Evolutionary conservation across 345 rosid genomes (phyloP), one percentile per base, ranked within the genome.

Genomic region (Turnera subulata): DNA sequence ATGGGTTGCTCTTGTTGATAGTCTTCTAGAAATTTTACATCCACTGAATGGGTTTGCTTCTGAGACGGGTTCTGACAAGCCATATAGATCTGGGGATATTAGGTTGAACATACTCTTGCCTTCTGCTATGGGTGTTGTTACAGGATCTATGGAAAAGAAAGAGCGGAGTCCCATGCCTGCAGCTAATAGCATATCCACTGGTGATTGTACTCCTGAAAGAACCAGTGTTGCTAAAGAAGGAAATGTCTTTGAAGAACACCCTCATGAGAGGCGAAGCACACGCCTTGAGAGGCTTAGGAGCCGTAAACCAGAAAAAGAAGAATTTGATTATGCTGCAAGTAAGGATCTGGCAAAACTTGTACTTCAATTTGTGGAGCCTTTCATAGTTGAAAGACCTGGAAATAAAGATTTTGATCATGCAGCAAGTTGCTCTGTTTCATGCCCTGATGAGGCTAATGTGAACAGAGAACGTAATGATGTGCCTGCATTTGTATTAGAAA

Each of bases 301-400:
- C 75, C 99, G 91, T 75, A 93, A 87, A 78, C 94, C 97, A 6
- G 94, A 74, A 55, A 93, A 93, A 81, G 99, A 81, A 71, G 96
- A 84, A 63, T 48, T 68, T 59, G 97, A 81, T 68, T 85, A 67
- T 76, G 75, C 78, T 66, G 57, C 56, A 6, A 69, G 72, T 56
- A 85, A 86, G 76, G 91, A 86, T 68, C 72, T 70, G 44, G 86
- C 80, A 38, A 82, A 79, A 77, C 67, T 63, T 24, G 91, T 85
- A 37, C 73, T 84, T 71, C 88, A 78, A 56, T 80, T 76, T 74
- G 76, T 93, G 50, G 88, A 86, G 74, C 82, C 88, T 46, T 89
- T 87, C 70, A 66, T 89, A 49, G 62, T 69, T 50, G 69, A 70
- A 40, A 63, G 55, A 63, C 65, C 64, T 53, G 66, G 20, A 52